These are phyloP conservation scores for Aspergillus panamensis DNA, from an alignment of 495 filamentous ascomycete genomes.

Conservation along the genomic window DNA sequence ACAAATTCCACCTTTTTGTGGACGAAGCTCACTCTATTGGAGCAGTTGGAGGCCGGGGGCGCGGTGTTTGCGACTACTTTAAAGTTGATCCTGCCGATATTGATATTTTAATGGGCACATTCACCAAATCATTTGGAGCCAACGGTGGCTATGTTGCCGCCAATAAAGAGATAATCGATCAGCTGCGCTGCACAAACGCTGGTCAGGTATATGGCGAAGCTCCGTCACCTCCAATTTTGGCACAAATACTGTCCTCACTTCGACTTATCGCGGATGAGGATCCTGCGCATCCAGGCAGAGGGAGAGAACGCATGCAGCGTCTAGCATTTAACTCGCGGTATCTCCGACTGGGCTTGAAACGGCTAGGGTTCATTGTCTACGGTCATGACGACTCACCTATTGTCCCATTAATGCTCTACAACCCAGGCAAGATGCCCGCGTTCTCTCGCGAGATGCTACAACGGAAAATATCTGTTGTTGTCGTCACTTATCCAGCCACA, in stretches of 20 bases:
- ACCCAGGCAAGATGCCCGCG: slow-evolving; percentile 86
- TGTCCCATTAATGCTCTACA: slow-evolving; percentile 80
- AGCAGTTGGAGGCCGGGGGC: slow-evolving; percentile 72
- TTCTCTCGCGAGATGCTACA: slow-evolving; percentile 92
- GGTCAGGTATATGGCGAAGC: slow-evolving; percentile 76
- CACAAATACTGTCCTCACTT: slow-evolving; percentile 75
- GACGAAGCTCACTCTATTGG: slow-evolving; percentile 95
- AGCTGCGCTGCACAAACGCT: slow-evolving; percentile 72
- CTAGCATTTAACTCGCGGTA: slow-evolving; percentile 93
- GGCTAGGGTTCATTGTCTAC: slow-evolving; percentile 83
- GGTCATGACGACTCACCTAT: slow-evolving; percentile 92
- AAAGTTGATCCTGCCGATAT: slow-evolving; percentile 74
- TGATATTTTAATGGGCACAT: slow-evolving; percentile 89
- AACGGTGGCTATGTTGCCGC: slow-evolving; percentile 88
- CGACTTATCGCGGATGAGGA: slow-evolving; percentile 72
- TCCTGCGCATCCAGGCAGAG: slow-evolving; percentile 64
- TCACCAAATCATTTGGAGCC: slow-evolving; percentile 91
- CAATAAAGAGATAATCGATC: slow-evolving; percentile 77
- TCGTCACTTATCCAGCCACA: slow-evolving; percentile 89
- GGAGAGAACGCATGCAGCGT: slow-evolving; percentile 81
- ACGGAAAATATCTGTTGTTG: slow-evolving; percentile 89
- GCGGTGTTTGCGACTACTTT: slow-evolving; percentile 90
- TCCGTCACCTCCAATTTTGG: slow-evolving; percentile 72
- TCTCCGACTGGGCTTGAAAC: slow-evolving; percentile 82
- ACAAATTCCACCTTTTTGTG: slow-evolving; percentile 85